A percentile compares a stretch with the other conserved stretches of the same genome.
Conservation (phyloP, 2,329 filamentous ascomycete genomes). For the Pestalotiopsis sp. region DNA sequence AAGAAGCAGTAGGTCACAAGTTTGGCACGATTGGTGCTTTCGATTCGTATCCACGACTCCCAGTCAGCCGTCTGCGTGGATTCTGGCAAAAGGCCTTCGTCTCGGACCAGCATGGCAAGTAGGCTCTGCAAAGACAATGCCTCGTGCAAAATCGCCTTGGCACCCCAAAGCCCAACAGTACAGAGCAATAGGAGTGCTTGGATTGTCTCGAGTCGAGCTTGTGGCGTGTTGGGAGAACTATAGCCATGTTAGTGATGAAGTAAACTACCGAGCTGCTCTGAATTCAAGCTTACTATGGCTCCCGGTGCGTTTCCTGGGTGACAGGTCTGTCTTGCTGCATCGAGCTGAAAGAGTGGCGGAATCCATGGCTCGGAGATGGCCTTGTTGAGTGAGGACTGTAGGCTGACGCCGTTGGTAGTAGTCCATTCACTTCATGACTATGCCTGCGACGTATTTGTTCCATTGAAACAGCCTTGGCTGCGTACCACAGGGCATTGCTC, state of each 20-base stretch:
- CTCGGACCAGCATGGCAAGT: slow-evolving; percentile 58
- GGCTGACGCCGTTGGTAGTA: slow-evolving; percentile 57
- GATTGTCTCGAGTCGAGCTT: slow-evolving; percentile 64
- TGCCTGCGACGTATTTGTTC: slow-evolving; percentile 61
- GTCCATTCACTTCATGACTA: slow-evolving; percentile 57
- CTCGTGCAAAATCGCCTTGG: slow-evolving; percentile 61
- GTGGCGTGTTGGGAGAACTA: slow-evolving; percentile 60
- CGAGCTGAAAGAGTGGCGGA: slow-evolving; percentile 60
- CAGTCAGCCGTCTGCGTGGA: slow-evolving; percentile 53
- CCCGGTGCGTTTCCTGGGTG: slow-evolving; percentile 60
- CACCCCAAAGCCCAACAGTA: slow-evolving; percentile 62
- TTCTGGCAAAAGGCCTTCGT: slow-evolving; percentile 56
- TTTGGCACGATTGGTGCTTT: slow-evolving; percentile 59
- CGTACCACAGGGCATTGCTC: slow-evolving; percentile 63
- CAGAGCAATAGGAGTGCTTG: slow-evolving; percentile 65
- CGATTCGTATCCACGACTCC: slow-evolving; percentile 62
- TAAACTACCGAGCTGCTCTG: no score
- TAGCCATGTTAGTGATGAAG: slow-evolving; percentile 8
- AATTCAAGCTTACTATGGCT: slow-evolving; percentile 53
- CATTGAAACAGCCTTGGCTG: slow-evolving; percentile 57
- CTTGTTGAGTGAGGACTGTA: slow-evolving; percentile 63
- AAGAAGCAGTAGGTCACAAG: slow-evolving; percentile 64
- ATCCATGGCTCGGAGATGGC: slow-evolving; percentile 58
- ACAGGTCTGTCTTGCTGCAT: slow-evolving; percentile 58
- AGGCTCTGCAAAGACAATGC: slow-evolving; percentile 61